phyloP scores from a whole-genome alignment of 768 basidiomycete species.

The Lactifluus echinatus region DNA sequence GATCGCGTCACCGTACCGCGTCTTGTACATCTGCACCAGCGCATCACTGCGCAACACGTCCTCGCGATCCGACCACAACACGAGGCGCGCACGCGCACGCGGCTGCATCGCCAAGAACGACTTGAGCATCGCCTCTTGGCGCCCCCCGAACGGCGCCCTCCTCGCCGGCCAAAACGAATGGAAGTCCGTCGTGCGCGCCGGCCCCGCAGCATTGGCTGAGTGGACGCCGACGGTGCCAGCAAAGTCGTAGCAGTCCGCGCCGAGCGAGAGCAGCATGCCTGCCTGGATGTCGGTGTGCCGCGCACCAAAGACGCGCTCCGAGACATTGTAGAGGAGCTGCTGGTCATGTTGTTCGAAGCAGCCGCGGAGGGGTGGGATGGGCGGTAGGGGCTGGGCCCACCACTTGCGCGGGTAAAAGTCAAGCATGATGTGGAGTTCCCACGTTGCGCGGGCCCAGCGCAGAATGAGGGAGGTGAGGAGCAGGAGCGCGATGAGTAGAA shows the following conservation, averaged over 20 bases:
- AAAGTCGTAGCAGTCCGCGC: slow-evolving; percentile 88
- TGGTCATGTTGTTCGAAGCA: slow-evolving; percentile 57
- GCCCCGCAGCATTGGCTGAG: too few species aligned
- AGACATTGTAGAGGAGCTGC: slow-evolving; percentile 65
- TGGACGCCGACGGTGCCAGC: slow-evolving; percentile 58
- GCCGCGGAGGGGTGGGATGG: slow-evolving; percentile 66
- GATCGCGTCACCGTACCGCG: slow-evolving; percentile 60
- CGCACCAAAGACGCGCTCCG: slow-evolving; percentile 49
- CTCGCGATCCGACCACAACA: slow-evolving; percentile 89
- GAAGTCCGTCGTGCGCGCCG: slow-evolving; percentile 48
- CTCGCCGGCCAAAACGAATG: slow-evolving; percentile 94
- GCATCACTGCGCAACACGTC: slow-evolving; percentile 26
- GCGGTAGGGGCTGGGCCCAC: too few species aligned
- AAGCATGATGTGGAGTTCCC: background rate
- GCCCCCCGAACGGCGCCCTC: slow-evolving; percentile 47
- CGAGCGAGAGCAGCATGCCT: slow-evolving; percentile 61
- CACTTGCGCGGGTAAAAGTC: slow-evolving; percentile 45
- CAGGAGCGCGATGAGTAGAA: background rate
- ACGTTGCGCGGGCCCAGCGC: slow-evolving; percentile 65
- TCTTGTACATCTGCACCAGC: slow-evolving; percentile 50
- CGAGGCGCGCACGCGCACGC: slow-evolving; percentile 47
- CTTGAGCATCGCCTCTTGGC: slow-evolving; percentile 87
- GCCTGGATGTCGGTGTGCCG: slow-evolving; percentile 67
- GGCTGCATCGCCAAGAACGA: slow-evolving; percentile 91
- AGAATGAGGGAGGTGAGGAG: slow-evolving; percentile 41